Base-by-base conservation (phyloP, 2,329 filamentous ascomycete genomes). In the Botrytis tulipae region DNA sequence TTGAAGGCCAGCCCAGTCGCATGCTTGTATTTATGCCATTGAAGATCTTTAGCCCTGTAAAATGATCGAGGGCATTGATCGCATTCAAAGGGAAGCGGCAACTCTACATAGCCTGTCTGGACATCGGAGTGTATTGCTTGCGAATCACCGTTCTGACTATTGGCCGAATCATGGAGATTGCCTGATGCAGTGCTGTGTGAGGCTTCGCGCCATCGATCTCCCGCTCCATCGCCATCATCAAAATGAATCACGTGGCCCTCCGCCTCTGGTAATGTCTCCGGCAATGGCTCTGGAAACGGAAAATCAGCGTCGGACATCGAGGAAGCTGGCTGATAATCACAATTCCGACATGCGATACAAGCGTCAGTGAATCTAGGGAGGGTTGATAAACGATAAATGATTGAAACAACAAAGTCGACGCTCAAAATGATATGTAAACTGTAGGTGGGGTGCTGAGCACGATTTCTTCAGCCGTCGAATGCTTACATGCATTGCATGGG, bases 11-110 rank as follows among this genome's bases (percentile, higher is more conserved):
- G 42, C 20, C 44, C 63, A 32, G 44, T 20, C 12, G 63, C 29
- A 67, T 67, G 63, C 14, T 67, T 67, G 22, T 67, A 67, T 67
- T 46, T 46, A 32, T 51, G 63, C 63, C 29, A 67, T 35, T 51
- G 63, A 25, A 67, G 48, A 37, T 67, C 44, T 37, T 67, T 12
- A 25, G 63, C 63, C 22, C 29, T 51, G 9, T 48, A 35, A 18
- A 48, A 66, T 35, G 62, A 35, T 48, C 29, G 62, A 48, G 29
- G 29, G 29, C 62, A 66, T 66, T 35, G 29, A 48, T 66, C 62
- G 6, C 62, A 66, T 25, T 35, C 22, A 22, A 66, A 66, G 14
- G 42, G 29, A 16, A 66, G 62, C 25, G 42, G 9, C 29, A 48
- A 22, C 32, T 66, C 42, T 16, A 18, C 20, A 14, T 35, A 35